phyloP scores from a whole-genome alignment of 305 asterid genomes.

The Withania somnifera region DNA sequence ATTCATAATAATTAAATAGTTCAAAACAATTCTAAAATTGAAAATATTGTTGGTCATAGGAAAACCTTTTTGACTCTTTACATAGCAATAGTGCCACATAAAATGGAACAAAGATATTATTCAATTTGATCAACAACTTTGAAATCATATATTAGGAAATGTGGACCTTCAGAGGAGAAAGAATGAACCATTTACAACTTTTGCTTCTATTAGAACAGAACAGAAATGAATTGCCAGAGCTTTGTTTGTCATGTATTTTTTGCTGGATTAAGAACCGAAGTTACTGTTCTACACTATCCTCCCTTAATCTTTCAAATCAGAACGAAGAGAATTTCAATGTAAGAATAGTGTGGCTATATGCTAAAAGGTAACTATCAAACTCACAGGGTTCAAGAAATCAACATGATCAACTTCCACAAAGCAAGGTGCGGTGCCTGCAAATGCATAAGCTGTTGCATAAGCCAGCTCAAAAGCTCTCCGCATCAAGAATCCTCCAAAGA shows the following conservation, averaged over 20 bases:
- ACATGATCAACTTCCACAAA: constrained; percentile 90
- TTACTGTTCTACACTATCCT: background rate
- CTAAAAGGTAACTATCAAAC: constrained; percentile 13
- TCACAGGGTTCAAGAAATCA: constrained; percentile 79
- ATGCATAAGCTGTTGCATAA: constrained; percentile 71
- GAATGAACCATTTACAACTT: background rate
- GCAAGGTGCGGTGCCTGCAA: constrained; percentile 72
- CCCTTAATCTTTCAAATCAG: background rate
- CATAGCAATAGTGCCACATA: background rate
- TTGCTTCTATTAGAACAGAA: background rate
- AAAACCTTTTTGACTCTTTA: background rate
- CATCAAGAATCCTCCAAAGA: constrained; percentile 92
- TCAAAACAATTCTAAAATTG: background rate
- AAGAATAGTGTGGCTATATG: background rate
- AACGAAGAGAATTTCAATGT: background rate
- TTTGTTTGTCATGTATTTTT: background rate
- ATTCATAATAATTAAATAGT: background rate
- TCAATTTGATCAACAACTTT: background rate
- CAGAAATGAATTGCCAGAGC: background rate
- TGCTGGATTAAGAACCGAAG: background rate
- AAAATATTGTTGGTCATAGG: background rate
- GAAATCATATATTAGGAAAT: background rate
- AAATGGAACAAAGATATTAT: background rate
- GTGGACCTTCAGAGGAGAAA: background rate
- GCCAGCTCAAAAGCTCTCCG: constrained; percentile 81